Evolutionary conservation across 2,329 filamentous ascomycete species (phyloP).

Genomic region (Alternaria panax): DNA sequence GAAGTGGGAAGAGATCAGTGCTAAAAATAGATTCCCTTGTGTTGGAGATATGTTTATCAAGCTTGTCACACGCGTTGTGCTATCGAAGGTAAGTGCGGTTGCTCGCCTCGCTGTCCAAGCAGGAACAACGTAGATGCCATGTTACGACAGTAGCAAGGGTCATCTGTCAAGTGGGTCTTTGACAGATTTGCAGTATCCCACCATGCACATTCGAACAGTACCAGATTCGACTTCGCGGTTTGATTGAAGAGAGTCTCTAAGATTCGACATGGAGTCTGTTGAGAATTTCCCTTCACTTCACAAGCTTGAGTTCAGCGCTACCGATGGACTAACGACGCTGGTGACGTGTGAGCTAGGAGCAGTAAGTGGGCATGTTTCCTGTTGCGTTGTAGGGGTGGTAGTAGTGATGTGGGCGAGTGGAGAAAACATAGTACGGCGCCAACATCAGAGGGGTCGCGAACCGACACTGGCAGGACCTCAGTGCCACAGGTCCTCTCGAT

Average conservation of each 20-base stretch:
- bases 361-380: neutral
- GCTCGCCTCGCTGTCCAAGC: neutral
- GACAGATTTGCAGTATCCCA: neutral
- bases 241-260: neutral
- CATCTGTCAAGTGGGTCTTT: slow-evolving; percentile 3
- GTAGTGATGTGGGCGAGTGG: slow-evolving; percentile 1
- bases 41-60: neutral
- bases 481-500: neutral
- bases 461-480: neutral
- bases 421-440: neutral
- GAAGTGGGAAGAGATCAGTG: neutral
- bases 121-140: neutral
- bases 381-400: neutral
- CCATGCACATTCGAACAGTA: neutral
- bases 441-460: neutral
- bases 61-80: neutral
- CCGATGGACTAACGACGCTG: neutral
- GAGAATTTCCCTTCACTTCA: neutral
- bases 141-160: slow-evolving; percentile 4
- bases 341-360: neutral
- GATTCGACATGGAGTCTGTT: neutral
- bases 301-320: neutral
- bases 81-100: neutral
- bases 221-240: neutral
- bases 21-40: neutral